Evolutionary conservation across 2,329 filamentous ascomycete genomes (phyloP), one percentile per base, ranked within the genome.

Genomic region (Hypomyces rosellus): DNA sequence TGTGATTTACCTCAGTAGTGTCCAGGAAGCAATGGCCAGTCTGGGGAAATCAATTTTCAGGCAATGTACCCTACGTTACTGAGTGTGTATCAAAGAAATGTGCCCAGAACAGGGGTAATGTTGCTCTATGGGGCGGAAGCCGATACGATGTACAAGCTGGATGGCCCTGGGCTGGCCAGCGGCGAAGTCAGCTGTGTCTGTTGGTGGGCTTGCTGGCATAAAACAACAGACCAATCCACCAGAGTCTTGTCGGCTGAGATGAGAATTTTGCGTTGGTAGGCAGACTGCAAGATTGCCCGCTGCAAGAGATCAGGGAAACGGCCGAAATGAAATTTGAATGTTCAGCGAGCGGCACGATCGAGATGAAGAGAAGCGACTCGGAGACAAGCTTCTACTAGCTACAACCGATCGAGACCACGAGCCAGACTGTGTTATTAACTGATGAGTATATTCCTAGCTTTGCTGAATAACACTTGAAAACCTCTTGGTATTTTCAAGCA

Each of bases 91-190:
- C 46, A 42, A 36, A 50, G 48, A 46, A 50, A 41, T 51, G 49
- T 51, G 49, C 44, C 39, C 25, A 45, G 36, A 34, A 22, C 49
- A 51, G 49, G 49, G 49, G 49, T 51, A 45, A 46, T n/a, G 43
- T 46, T 50, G 45, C 49, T 44, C 49, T 51, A 51, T 47, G 39
- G 49, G 49, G 44, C 37, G 18, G 41, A 38, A 42, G 33, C 33
- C 39, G 49, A 51, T 37, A 42, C 39, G 39, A 51, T 43, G 44
- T 39, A 47, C 49, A 37, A 43, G 44, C 39, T 50, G 49, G 38
- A 50, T 34, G 42, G 15, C 45, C 45, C 37, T 39, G 38, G 18
- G 25, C 36, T 41, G 25, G 25, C 16, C 36, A 38, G 16, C 16
- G 36, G 36, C 16, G 36, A 38, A 9, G 16, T 38, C 25, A 30